phyloP scores from a whole-genome alignment of 2,329 filamentous ascomycete species.

The Fusarium sp. region DNA sequence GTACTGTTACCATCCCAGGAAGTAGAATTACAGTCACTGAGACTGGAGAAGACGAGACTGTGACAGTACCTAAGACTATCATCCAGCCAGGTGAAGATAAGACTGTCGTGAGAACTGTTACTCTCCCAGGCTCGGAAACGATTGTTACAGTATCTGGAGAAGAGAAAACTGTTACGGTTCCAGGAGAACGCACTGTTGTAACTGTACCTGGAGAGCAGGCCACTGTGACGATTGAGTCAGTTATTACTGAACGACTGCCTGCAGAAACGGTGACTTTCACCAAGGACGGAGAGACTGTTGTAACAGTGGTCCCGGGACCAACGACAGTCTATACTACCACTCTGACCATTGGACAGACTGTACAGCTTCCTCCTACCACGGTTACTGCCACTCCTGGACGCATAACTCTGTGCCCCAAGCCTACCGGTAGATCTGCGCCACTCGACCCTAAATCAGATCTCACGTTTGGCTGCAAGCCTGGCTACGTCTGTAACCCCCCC shows the following conservation, averaged over 20 bases:
- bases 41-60: conserved; percentile 19
- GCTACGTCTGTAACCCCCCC: conserved; percentile 64
- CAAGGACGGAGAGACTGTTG: conserved; percentile 47
- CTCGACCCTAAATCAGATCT: conserved; percentile 56
- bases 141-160: conserved; percentile 43
- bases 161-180: conserved; percentile 41
- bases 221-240: conserved; percentile 51
- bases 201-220: conserved; percentile 35
- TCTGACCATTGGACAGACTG: conserved; percentile 47
- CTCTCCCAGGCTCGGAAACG: conserved; percentile 40
- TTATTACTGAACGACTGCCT: conserved; percentile 48
- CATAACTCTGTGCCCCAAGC: conserved; percentile 59
- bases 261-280: conserved; percentile 52
- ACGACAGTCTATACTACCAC: conserved; percentile 50
- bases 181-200: conserved; percentile 43
- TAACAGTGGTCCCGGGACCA: conserved; percentile 47
- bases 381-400: conserved; percentile 47
- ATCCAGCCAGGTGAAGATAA: conserved; percentile 27
- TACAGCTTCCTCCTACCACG: conserved; percentile 48
- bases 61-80: conserved; percentile 35
- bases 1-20: conserved; percentile 26
- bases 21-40: conserved; percentile 32
- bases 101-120: conserved; percentile 42
- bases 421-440: conserved; percentile 53
- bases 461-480: conserved; percentile 67